These are phyloP conservation scores for Lepidium africanum DNA, from an alignment of 345 rosid genomes.

Conservation along the genomic window DNA sequence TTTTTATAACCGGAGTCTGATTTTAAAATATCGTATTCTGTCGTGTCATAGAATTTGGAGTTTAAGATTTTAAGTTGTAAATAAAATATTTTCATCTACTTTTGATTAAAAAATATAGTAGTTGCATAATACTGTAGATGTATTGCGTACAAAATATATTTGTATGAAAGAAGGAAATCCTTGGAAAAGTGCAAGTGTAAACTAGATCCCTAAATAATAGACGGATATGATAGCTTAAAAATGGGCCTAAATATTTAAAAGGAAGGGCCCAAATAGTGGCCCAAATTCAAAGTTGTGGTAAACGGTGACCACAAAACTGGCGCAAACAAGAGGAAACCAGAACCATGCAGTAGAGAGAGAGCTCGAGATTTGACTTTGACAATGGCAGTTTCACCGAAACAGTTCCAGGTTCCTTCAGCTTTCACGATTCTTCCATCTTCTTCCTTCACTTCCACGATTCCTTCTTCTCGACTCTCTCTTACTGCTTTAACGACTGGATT, in stretches of 20 bases:
- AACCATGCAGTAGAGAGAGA: slow-evolving; percentile 10
- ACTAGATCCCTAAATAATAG: not conserved
- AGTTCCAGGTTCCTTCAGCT: slow-evolving; percentile 7
- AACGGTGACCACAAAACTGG: slow-evolving; percentile 24
- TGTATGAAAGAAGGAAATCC: not conserved
- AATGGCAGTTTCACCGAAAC: slow-evolving; percentile 14
- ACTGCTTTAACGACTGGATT: not conserved
- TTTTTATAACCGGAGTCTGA: no score
- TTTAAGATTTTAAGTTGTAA: no score
- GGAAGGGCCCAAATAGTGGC: not conserved
- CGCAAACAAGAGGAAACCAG: slow-evolving; percentile 3
- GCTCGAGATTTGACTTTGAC: slow-evolving; percentile 2
- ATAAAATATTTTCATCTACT: no score
- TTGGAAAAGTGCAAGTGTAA: not conserved
- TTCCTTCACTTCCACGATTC: not conserved
- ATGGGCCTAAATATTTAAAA: not conserved
- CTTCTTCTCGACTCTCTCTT: not conserved
- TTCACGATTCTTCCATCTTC: slow-evolving; percentile 2
- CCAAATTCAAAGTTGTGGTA: not conserved
- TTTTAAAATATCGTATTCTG: no score
- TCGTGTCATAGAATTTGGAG: no score
- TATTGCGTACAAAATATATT: not conserved
- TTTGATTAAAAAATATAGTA: no score
- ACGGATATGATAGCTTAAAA: not conserved
- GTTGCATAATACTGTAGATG: no score